Base-by-base conservation (phyloP, 1,284 basidiomycete genomes). In the Pascua sp. region DNA sequence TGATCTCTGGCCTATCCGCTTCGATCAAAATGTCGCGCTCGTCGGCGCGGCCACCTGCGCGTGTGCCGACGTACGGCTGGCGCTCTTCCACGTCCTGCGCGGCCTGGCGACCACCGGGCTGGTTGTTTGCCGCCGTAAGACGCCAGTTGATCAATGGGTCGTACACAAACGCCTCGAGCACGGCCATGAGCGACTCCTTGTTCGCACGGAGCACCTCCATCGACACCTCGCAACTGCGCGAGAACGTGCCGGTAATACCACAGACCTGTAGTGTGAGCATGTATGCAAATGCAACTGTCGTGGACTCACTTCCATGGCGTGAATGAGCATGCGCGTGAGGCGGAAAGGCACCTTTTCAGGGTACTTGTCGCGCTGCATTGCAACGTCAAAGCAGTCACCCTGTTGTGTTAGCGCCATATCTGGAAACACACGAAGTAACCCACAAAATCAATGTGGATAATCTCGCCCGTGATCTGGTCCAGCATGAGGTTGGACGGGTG, bases 321-420 rank as follows among this genome's bases (percentile, higher is more conserved):
- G 92, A 37, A 93, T 96, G 57, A 99, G 83, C 96, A 99, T 98
- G 64, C 96, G 83, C 11, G 96, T 99, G 63, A 99, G 82, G 48
- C 96, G 85, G 86, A 99, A 99, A 0, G 96, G 96, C 53, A 99
- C 93, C 77, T 91, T 96, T 79, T 99, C 96, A 0, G 96, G 96
- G 82, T 95, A 98, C 80, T 98, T 99, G 78, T 98, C 91, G 66
- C 94, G 87, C 66, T 90, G 88, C 88, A 94, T 92, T 15, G 91
- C 91, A 47, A 94, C 86, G 77, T 94, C 91, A 76, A 94, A 94
- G 70, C 91, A 94, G 73, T 95, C 91, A 47, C 91, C 91, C 75
- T 77, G 59, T 32, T 32, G 7, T 24, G 42, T 44, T 39, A 59
- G 42, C 24, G 24, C 24, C 24, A 7, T 32, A 32, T 32, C 47